Base-by-base conservation (phyloP, 805 yeast species). In the Candida mattraensis region DNA sequence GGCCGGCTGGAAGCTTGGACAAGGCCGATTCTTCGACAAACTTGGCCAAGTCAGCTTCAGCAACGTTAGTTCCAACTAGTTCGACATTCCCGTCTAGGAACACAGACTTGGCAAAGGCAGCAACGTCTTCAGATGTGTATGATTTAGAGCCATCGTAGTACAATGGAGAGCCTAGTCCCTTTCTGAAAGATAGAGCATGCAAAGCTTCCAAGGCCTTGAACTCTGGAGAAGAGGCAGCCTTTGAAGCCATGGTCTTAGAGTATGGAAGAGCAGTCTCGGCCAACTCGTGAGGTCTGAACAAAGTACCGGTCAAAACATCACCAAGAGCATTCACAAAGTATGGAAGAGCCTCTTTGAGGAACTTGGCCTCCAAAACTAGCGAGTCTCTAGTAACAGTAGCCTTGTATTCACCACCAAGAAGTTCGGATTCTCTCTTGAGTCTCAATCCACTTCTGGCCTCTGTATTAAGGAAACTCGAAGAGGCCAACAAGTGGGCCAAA, bases 391-490 rank as follows among this genome's bases (percentile, higher is more conserved):
- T 79, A 52, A 87, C 81, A 39, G 59, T 54, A 28, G 95, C 70
- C 32, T 74, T 58, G 64, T 87, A 76, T 42, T 65, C 66, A 60
- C 96, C 98, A 51, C 99, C 98, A 48, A 91, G 73, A 48, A 93
- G 77, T 70, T 91, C 99, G 33, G 89, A 70, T 70, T 93, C 99
- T 68, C 99, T 85, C 58, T 88, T 84, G 57, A 89, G 73, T 71
- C 98, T 85, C 61, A 93, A 74, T 16, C 93, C 96, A 13, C 96
- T 83, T 64, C 87, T 87, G 53, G 78, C 63, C 44, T 72, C 72
- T 39, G 96, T 87, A 74, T 84, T 82, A 60, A 83, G 78, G 72
- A 83, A 93, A 54, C 82, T 83, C 64, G 79, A 88, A 64, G 87
- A 78, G 56, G 91, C 77, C 56, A 89, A 74, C 47, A 88, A 67